phyloP scores from a whole-genome alignment of 2,329 filamentous ascomycete species.

The Pezicula rhizophila region DNA sequence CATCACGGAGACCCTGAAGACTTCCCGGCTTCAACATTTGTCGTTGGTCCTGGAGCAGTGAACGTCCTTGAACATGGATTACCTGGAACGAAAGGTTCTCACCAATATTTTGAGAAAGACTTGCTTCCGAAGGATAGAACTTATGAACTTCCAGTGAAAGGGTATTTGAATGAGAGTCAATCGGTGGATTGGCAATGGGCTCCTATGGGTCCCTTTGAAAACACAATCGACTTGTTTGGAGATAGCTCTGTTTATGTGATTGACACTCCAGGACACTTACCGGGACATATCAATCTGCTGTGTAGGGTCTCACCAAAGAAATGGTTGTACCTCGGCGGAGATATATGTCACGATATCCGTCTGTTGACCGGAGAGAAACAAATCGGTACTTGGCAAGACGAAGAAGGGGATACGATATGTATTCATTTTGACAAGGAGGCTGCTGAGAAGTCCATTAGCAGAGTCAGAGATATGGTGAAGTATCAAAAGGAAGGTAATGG shows the following conservation, averaged over 20 bases:
- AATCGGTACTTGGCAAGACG: slow-evolving; percentile 44
- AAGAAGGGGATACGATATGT: slow-evolving; percentile 36
- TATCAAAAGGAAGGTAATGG: slow-evolving; percentile 7
- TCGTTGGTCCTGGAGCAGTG: slow-evolving; percentile 43
- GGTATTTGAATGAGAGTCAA: slow-evolving; percentile 9
- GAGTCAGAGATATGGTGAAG: slow-evolving; percentile 33
- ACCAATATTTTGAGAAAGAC: slow-evolving; percentile 37
- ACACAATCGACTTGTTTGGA: slow-evolving; percentile 38
- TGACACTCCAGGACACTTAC: slow-evolving; percentile 44
- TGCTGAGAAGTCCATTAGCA: slow-evolving; percentile 37
- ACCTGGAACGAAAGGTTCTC: slow-evolving; percentile 21
- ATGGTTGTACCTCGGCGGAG: slow-evolving; percentile 45
- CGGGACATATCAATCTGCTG: slow-evolving; percentile 45
- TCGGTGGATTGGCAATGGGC: slow-evolving; percentile 31
- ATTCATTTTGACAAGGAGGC: slow-evolving; percentile 42
- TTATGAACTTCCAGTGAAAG: slow-evolving; percentile 33
- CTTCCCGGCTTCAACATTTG: slow-evolving; percentile 41
- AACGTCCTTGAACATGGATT: slow-evolving; percentile 29
- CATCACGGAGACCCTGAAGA: slow-evolving; percentile 50
- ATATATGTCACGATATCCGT: slow-evolving; percentile 46
- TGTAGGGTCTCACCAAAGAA: slow-evolving; percentile 31
- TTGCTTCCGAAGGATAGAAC: slow-evolving; percentile 35
- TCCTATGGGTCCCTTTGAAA: slow-evolving; percentile 36
- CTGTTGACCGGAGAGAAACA: slow-evolving; percentile 44
- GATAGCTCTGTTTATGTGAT: slow-evolving; percentile 42